Percentiles rank a stretch among this genome's conserved stretches.
phyloP scores from a whole-genome alignment of 1,139 yeast species.

The Yamadazyma dushanensis region DNA sequence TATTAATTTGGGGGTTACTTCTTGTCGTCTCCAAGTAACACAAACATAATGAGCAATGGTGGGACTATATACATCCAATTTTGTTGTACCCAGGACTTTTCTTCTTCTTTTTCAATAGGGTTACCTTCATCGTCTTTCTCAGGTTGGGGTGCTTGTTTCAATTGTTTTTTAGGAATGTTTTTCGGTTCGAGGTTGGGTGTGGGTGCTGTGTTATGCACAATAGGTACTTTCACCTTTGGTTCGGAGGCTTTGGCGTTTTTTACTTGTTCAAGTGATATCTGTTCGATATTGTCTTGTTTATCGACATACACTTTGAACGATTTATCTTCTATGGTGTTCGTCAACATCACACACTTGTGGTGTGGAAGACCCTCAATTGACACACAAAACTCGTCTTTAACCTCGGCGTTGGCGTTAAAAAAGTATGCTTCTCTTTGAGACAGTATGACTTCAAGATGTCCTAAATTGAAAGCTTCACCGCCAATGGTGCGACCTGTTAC shows the following conservation, averaged over 20 bases:
- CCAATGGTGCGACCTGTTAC: neutral
- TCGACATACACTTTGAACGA: constrained; percentile 19
- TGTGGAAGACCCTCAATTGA: constrained; percentile 30
- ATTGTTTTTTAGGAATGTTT: constrained; percentile 13
- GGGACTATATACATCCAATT: constrained; percentile 54
- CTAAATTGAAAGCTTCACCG: neutral
- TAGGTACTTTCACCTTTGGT: constrained; percentile 2
- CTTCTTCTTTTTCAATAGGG: constrained; percentile 26
- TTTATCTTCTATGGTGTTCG: constrained; percentile 2
- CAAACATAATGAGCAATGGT: constrained; percentile 38
- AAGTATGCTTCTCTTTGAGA: neutral
- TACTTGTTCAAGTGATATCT: constrained; percentile 13
- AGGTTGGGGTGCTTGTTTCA: constrained; percentile 9
- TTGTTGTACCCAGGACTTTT: constrained; percentile 51
- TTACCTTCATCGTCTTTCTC: constrained; percentile 25
- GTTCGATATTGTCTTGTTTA: constrained; percentile 15
- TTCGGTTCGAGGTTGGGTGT: constrained; percentile 30
- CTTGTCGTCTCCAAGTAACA: constrained; percentile 25
- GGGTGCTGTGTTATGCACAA: constrained; percentile 14
- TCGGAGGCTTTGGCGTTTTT: neutral
- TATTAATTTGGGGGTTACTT: neutral
- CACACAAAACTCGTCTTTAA: constrained; percentile 23
- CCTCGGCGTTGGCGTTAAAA: neutral
- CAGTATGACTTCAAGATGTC: neutral
- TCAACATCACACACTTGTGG: constrained; percentile 34